phyloP scores from a whole-genome alignment of 129 eudicot genomes.

The Ambrosia trifida region DNA sequence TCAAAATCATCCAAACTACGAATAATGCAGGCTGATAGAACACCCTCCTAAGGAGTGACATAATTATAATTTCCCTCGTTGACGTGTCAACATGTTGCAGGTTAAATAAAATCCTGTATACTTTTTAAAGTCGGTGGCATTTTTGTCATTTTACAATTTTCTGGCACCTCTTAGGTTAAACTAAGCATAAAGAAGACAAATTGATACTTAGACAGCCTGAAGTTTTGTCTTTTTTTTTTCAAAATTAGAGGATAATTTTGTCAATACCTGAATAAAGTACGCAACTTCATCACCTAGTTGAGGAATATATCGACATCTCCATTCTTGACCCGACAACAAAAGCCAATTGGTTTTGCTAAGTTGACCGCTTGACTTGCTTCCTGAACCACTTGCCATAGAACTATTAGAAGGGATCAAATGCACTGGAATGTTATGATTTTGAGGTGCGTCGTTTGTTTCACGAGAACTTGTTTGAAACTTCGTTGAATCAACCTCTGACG shows the following conservation, averaged over 20 bases:
- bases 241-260: not conserved
- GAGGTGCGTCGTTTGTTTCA: slow-evolving; percentile 35
- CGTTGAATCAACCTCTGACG: slow-evolving; percentile 35
- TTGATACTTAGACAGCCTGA: not conserved
- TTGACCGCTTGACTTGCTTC: slow-evolving; percentile 35
- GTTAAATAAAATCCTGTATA: not conserved
- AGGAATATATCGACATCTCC: slow-evolving; percentile 83
- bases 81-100: not conserved
- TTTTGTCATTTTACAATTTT: slow-evolving; percentile 1
- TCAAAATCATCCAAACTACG: too few species aligned
- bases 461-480: slow-evolving; percentile 43
- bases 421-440: slow-evolving; percentile 34
- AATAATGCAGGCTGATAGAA: too few species aligned
- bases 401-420: slow-evolving; percentile 26
- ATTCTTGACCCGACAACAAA: slow-evolving; percentile 61
- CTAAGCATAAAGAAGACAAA: not conserved
- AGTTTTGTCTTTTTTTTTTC: not conserved
- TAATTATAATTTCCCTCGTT: not conserved
- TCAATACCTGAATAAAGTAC: slow-evolving; percentile 73
- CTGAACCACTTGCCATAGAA: slow-evolving; percentile 33
- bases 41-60: not conserved
- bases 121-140: not conserved
- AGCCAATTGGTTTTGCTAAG: slow-evolving; percentile 67
- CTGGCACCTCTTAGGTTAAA: not conserved
- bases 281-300: slow-evolving; percentile 86